phyloP scores from a whole-genome alignment of 1,284 basidiomycete species.

The Cutaneotrichosporon dermatis region DNA sequence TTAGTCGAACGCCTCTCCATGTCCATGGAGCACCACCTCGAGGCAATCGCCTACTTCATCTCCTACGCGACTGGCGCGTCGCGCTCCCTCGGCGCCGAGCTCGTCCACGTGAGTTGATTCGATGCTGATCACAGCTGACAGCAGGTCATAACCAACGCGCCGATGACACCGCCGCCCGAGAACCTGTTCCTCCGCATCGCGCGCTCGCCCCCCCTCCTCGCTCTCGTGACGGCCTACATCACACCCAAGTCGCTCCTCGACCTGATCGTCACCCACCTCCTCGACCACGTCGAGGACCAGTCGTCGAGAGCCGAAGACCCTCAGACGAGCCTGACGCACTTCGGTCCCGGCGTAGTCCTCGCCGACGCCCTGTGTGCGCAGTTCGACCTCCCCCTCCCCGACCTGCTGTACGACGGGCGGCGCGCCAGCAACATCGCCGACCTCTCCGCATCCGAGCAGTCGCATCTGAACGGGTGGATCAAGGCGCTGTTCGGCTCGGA shows the following conservation, averaged over 20 bases:
- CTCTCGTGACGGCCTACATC: conserved; percentile 19
- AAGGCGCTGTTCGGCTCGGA: conserved; percentile 47
- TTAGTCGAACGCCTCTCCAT: conserved; percentile 26
- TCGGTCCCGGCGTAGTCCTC: conserved; percentile 46
- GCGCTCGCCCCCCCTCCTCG: conserved; percentile 27
- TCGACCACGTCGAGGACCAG: conserved; percentile 30
- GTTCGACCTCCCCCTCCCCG: conserved; percentile 33
- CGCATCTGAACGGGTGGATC: conserved; percentile 44
- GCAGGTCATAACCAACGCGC: conserved; percentile 25
- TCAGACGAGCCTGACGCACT: conserved; percentile 42
- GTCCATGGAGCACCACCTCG: conserved; percentile 27
- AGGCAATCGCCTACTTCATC: conserved; percentile 29
- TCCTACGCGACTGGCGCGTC: conserved; percentile 27
- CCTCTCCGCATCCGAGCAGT: conserved; percentile 28
- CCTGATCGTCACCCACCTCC: conserved; percentile 22
- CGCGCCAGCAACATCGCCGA: conserved; percentile 34
- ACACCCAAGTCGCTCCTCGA: conserved; percentile 23
- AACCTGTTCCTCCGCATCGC: conserved; percentile 34
- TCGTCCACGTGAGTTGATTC: conserved; percentile 23
- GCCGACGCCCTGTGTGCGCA: conserved; percentile 37
- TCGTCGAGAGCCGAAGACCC: conserved; percentile 38
- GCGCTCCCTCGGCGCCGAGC: conserved; percentile 25
- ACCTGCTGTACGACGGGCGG: conserved; percentile 32
- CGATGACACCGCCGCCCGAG: conserved; percentile 28
- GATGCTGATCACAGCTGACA: background rate